Evolutionary conservation across 768 basidiomycete genomes (phyloP).

Genomic region (Boletus reticuloceps): DNA sequence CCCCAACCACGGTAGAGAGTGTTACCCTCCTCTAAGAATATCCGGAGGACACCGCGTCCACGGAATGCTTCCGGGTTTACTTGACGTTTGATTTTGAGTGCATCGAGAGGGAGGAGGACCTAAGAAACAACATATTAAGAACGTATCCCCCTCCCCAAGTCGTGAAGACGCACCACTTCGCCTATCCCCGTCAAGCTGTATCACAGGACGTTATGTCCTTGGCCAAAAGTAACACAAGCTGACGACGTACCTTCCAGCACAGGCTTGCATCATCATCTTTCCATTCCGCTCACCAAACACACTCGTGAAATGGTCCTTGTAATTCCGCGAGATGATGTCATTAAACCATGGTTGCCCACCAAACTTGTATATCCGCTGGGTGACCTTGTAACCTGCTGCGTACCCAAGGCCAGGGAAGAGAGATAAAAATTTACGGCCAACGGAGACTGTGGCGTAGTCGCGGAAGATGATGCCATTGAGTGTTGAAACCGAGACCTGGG

Average conservation of each 20-base stretch:
- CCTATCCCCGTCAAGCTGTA: conserved; percentile 75
- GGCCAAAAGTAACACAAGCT: background rate
- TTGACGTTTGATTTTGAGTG: conserved; percentile 97
- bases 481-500: conserved; percentile 59
- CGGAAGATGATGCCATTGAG: conserved; percentile 85
- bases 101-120: conserved; percentile 95
- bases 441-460: conserved; percentile 67
- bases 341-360: conserved; percentile 98
- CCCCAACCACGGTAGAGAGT: conserved; percentile 97
- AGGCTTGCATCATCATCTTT: conserved; percentile 93
- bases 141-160: background rate
- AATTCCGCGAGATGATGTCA: conserved; percentile 82
- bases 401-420: conserved; percentile 99
- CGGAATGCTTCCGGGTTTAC: conserved; percentile 98
- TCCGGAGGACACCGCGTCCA: conserved; percentile 85
- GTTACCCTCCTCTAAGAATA: conserved; percentile 89
- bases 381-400: conserved; percentile 95
- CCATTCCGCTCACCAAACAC: conserved; percentile 93
- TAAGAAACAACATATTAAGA: conserved; percentile 21
- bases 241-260: conserved; percentile 77
- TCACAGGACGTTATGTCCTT: background rate
- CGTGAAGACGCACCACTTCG: conserved; percentile 73
- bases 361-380: conserved; percentile 96
- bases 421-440: conserved; percentile 72
- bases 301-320: conserved; percentile 77